Evolutionary conservation across 1,139 yeast species (phyloP), one percentile per base, ranked within the genome.

Genomic region (Hemisphaericaspora subhashii): DNA sequence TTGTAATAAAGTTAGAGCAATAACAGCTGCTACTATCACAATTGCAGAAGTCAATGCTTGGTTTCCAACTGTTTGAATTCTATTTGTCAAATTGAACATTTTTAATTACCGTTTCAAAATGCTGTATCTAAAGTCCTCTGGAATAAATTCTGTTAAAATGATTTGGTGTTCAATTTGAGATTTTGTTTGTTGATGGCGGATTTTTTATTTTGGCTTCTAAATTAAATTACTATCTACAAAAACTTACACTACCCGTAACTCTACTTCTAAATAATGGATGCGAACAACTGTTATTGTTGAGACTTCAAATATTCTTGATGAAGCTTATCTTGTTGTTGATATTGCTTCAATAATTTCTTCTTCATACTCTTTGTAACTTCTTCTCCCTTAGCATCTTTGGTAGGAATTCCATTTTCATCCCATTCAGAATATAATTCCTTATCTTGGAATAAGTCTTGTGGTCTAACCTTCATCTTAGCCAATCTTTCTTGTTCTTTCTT

Each of bases 321-420:
- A 31, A 90, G 73, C 67, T 89, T 89, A 57, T 81, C 82, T 61
- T 92, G 99, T 41, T 76, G 83, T 41, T 83, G 87, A 61, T 78
- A 80, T 55, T 77, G 85, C 65, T 92, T 92, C 44, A 70, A 63
- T 49, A 90, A 70, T 65, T 90, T 90, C 75, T 92, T 92, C 45
- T 72, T 72, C 70, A 83, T 80, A 58, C 96, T 86, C 68, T 92
- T 92, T 37, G 95, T 77, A n/a, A 90, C 74, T 41, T 89, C 95
- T 52, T 83, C 88, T 8, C 98, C 98, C 12, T 78, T 79, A 31
- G 65, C 72, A 47, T 83, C 89, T 56, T 81, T 82, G 1, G 81
- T 72, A 12, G 99, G 99, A 17, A 92, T 44, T 1, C 99, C 99
- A 27, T 72, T 64, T 22, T 75, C 90, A 55, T 92, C 98, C 86